phyloP scores from a whole-genome alignment of 148 eudicot species.

The Rhododendron henanense region DNA sequence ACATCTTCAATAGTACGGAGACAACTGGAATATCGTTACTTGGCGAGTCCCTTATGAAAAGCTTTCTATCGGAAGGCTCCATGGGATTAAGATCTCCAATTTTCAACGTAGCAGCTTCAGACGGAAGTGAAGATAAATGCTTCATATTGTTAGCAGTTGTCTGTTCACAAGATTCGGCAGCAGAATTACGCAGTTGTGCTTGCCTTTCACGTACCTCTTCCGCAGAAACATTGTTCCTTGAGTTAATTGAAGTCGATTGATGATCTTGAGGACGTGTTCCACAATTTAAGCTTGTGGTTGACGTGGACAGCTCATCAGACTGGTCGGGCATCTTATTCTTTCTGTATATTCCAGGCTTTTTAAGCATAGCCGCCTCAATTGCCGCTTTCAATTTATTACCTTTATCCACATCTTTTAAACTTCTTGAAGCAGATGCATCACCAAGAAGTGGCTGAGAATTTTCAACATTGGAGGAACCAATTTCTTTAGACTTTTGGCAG shows the following conservation, averaged over 20 bases:
- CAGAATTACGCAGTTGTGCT: conserved; percentile 12
- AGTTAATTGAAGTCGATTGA: conserved; percentile 23
- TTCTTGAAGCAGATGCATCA: conserved; percentile 42
- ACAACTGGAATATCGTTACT: conserved; percentile 12
- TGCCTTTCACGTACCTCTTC: conserved; percentile 37
- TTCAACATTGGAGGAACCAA: conserved; percentile 23
- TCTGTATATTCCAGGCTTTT: conserved; percentile 59
- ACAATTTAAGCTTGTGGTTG: conserved; percentile 25
- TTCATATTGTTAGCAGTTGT: conserved; percentile 26
- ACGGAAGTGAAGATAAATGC: conserved; percentile 37
- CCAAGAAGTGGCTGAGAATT: conserved; percentile 25
- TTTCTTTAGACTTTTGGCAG: conserved; percentile 28
- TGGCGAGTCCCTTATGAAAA: conserved; percentile 12
- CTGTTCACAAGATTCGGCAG: conserved; percentile 33
- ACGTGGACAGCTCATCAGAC: conserved; percentile 36
- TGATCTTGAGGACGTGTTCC: conserved; percentile 36
- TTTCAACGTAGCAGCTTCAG: conserved; percentile 30
- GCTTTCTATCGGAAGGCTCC: conserved; percentile 29
- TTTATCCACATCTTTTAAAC: conserved; percentile 44
- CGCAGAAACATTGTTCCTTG: conserved; percentile 22
- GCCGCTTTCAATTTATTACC: conserved; percentile 77
- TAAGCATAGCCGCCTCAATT: conserved; percentile 81
- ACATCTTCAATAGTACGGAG: conserved; percentile 28
- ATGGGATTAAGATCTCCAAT: conserved; percentile 14
- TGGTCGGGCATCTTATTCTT: conserved; percentile 50